phyloP scores from a whole-genome alignment of 2,329 filamentous ascomycete genomes.

The Penicillium oxalicum region DNA sequence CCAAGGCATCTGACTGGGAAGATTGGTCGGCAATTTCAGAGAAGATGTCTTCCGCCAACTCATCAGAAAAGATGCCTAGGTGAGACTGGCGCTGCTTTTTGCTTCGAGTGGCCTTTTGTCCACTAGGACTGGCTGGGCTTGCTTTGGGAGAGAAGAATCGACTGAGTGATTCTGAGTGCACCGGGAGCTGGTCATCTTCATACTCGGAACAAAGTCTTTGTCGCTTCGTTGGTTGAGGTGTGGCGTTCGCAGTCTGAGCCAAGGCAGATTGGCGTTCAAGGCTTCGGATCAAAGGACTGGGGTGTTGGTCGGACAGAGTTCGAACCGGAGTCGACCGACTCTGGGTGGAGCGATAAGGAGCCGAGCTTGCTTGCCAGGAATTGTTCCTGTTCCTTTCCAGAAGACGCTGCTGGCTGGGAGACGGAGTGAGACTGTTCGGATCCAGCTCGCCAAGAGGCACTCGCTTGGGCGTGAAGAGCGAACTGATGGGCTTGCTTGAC shows the following conservation, averaged over 20 bases:
- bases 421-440: constrained; percentile 61
- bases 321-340: constrained; percentile 31
- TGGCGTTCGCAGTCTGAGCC: constrained; percentile 30
- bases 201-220: constrained; percentile 48
- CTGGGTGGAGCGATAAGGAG: constrained; percentile 34
- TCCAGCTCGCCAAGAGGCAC: constrained; percentile 62
- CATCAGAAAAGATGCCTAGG: constrained; percentile 50
- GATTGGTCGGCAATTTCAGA: constrained; percentile 38
- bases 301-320: constrained; percentile 34
- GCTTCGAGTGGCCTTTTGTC: constrained; percentile 29
- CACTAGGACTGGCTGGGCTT: constrained; percentile 36
- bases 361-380: constrained; percentile 52
- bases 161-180: constrained; percentile 37
- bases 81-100: constrained; percentile 41
- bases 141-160: constrained; percentile 41
- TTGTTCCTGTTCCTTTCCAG: constrained; percentile 49
- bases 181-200: constrained; percentile 29
- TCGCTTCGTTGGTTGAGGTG: constrained; percentile 46
- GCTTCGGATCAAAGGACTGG: constrained; percentile 39
- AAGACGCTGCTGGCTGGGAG: constrained; percentile 57
- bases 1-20: constrained; percentile 1
- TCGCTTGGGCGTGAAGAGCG: constrained; percentile 60
- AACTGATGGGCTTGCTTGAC: constrained; percentile 55
- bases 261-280: constrained; percentile 38
- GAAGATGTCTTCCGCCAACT: constrained; percentile 47